Base-by-base conservation (phyloP, 192 early-diverging fungal species). In the Diversispora eburnea region DNA sequence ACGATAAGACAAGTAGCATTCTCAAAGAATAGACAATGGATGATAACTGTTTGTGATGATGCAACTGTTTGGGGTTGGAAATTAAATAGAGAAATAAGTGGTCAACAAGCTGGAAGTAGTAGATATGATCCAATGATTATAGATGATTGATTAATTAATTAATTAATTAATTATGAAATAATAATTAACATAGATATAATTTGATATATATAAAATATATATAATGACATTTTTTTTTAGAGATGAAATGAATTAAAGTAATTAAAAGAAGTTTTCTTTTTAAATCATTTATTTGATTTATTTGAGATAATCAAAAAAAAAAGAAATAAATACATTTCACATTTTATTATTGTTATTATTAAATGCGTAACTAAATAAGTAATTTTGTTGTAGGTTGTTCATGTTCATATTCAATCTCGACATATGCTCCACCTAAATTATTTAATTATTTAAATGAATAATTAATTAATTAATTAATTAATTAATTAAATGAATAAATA, bases 371-470 rank as follows among this genome's bases (percentile, higher is more conserved):
- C n/a, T n/a, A 66, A 33, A n/a, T 47, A 0, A 5, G 3, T 49
- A 13, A 1, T 51, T 66, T 49, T 12, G 64, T 48, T 48, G 25
- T 13, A 13, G 70, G 47, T 6, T 15, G 22, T 49, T 75, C 66
- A 41, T 69, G 77, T 42, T 87, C 86, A 73, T 86, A 87, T 75
- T 87, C 86, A 70, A 87, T 75, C 70, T 87, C 84, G 45, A 87
- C 86, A 60, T 79, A 83, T 13, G 79, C 79, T 6, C 78, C 81
- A 64, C 84, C 79, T 78, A 33, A 77, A 19, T 13, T 46, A 22
- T 19, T 43, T 25, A 54, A 19, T 3, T 33, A 51, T 20, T 42
- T 49, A 51, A 43, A 55, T 55, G 7, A 42, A 77, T 77, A 82
- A 81, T 63, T 76, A 19, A 41, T 42, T 47, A 46, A 58, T 39